Conservation (phyloP, 208 protist genomes). For the Leishmania braziliensis region DNA sequence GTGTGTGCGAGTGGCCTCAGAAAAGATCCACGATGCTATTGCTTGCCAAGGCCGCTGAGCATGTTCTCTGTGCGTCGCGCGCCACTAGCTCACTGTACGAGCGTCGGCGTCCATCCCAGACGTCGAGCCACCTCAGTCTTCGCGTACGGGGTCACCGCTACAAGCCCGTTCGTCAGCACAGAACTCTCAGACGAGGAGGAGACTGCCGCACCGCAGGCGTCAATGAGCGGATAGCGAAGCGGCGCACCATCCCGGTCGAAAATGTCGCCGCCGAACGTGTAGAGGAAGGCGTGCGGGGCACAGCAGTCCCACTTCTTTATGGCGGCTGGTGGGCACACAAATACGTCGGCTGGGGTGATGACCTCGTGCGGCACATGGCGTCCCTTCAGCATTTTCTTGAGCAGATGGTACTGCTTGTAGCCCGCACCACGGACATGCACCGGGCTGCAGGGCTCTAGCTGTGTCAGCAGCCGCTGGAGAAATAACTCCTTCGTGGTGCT, state of each 20-base stretch:
- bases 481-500: slow-evolving; percentile 42
- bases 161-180: slow-evolving; percentile 37
- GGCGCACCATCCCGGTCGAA: slow-evolving; percentile 35
- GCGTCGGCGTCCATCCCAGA: slow-evolving; percentile 24
- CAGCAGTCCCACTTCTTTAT: slow-evolving; percentile 86
- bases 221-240: slow-evolving; percentile 37
- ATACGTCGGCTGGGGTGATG: slow-evolving; percentile 48
- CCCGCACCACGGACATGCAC: slow-evolving; percentile 43
- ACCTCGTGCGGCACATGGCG: neutral
- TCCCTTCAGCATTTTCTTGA: slow-evolving; percentile 30
- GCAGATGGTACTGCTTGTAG: slow-evolving; percentile 61
- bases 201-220: neutral
- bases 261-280: slow-evolving; percentile 61
- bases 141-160: slow-evolving; percentile 37
- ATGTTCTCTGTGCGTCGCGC: neutral
- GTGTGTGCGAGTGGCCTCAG: neutral
- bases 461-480: slow-evolving; percentile 27
- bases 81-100: neutral
- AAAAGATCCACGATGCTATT: neutral
- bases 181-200: slow-evolving; percentile 15
- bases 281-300: slow-evolving; percentile 72
- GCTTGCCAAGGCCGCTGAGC: neutral
- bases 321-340: slow-evolving; percentile 50
- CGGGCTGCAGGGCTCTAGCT: slow-evolving; percentile 31
- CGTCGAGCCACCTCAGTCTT: slow-evolving; percentile 37